Conservation (phyloP, 2,329 filamentous ascomycete genomes). For the Malbranchea zuffiana region DNA sequence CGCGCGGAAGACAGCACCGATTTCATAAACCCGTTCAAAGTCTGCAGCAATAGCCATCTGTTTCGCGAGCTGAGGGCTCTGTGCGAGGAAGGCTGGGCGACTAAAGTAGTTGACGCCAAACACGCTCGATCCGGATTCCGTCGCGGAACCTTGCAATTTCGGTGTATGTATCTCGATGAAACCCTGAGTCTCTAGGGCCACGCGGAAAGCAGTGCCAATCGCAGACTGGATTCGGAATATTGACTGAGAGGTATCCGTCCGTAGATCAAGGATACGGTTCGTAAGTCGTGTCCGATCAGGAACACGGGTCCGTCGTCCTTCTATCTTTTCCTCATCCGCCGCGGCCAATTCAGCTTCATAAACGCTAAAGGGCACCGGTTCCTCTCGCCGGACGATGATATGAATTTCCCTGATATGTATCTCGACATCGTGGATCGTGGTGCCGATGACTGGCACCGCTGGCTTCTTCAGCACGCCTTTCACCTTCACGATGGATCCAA, state of each 20-base stretch:
- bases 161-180: constrained; percentile 94
- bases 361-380: constrained; percentile 57
- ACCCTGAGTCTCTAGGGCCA: constrained; percentile 58
- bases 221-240: constrained; percentile 80
- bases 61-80: constrained; percentile 85
- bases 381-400: constrained; percentile 49
- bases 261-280: constrained; percentile 72
- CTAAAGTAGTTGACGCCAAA: constrained; percentile 91
- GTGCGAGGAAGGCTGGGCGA: constrained; percentile 73
- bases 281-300: constrained; percentile 62
- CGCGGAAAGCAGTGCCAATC: constrained; percentile 68
- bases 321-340: constrained; percentile 44
- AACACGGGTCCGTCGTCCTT: constrained; percentile 51
- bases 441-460: constrained; percentile 62
- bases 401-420: constrained; percentile 57
- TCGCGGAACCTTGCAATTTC: constrained; percentile 80
- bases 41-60: constrained; percentile 87
- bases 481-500: constrained; percentile 68
- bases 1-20: constrained; percentile 81
- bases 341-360: constrained; percentile 57
- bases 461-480: constrained; percentile 62
- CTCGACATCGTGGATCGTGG: constrained; percentile 65
- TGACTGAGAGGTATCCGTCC: constrained; percentile 75
- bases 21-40: constrained; percentile 80
- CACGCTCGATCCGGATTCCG: constrained; percentile 81